phyloP scores from a whole-genome alignment of 73 alveolate genomes.

The Blepharisma stoltei region DNA sequence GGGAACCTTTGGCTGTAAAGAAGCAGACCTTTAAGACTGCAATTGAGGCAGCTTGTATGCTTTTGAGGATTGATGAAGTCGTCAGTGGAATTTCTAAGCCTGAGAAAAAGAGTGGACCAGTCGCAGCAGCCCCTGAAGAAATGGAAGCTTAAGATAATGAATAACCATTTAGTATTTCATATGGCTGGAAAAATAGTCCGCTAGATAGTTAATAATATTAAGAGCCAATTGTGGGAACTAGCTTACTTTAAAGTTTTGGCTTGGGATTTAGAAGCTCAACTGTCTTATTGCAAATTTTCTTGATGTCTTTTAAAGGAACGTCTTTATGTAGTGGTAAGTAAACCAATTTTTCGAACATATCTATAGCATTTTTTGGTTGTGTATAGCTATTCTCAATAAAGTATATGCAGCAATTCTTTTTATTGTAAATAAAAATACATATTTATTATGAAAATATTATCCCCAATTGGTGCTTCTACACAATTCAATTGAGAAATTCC shows the following conservation, averaged over 20 bases:
- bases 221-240: neutral
- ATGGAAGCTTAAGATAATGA: slow-evolving; percentile 43
- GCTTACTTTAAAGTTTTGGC: slow-evolving; percentile 23
- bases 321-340: slow-evolving; percentile 45
- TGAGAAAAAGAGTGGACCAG: slow-evolving; percentile 36
- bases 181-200: slow-evolving; percentile 84
- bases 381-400: no score
- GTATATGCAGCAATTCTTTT: slow-evolving; percentile 36
- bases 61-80: slow-evolving; percentile 94
- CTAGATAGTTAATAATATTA: neutral
- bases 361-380: neutral
- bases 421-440: slow-evolving; percentile 19
- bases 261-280: slow-evolving; percentile 36
- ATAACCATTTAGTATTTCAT: slow-evolving; percentile 73
- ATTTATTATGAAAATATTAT: neutral
- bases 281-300: slow-evolving; percentile 40
- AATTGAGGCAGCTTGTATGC: slow-evolving; percentile 93
- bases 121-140: slow-evolving; percentile 31
- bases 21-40: slow-evolving; percentile 89
- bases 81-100: slow-evolving; percentile 92
- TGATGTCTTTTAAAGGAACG: slow-evolving; percentile 38
- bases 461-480: slow-evolving; percentile 61
- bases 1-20: slow-evolving; percentile 96
- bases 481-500: slow-evolving; percentile 70
- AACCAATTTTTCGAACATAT: slow-evolving; percentile 33